Base-by-base conservation (phyloP, 257 asterid species). In the Jacaranda mimosifolia region DNA sequence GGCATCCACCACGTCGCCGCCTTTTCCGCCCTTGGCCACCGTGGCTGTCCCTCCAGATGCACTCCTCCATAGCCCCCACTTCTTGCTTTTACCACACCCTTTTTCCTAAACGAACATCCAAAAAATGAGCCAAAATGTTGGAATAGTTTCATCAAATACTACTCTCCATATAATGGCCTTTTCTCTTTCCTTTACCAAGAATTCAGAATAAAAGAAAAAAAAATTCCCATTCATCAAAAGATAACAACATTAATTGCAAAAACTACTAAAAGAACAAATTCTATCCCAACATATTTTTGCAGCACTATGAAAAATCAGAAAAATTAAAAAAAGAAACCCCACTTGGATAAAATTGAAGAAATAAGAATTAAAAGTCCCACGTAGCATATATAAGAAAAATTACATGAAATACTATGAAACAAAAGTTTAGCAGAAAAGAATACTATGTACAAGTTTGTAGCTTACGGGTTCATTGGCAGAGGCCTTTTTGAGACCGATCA, bases 21-120 rank as follows among this genome's bases (percentile, higher is more conserved):
- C 83, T 87, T 86, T 90, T 46, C 79, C 73, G n/a, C 82, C 80
- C 76, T 85, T 89, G 5, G 86, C 79, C 48, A 79, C 63, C 74
- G 77, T 17, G 26, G 83, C 74, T 13, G 86, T 77, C 32, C 97
- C 96, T 5, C 91, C 95, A 0, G 99, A 90, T 6, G 87, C 86
- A 76, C 88, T 93, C 88, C 98, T 87, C 99, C 99, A 96, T 9
- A 96, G 90, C 95, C 80, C 90, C 99, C 99, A 93, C 71, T 85
- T 96, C 68, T 82, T 88, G 65, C 85, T 84, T 79, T 90, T 93
- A 18, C 87, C 91, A 51, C 88, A 83, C 46, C 78, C 88, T 79
- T 90, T 90, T 48, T 84, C 93, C 92, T 86, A 55, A 78, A 81
- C 62, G 52, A 13, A 45, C 45, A 42, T 40, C 11, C 6, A 12